Evolutionary conservation across 208 protist genomes (phyloP).

Genomic region (Borovskyia barvae): DNA sequence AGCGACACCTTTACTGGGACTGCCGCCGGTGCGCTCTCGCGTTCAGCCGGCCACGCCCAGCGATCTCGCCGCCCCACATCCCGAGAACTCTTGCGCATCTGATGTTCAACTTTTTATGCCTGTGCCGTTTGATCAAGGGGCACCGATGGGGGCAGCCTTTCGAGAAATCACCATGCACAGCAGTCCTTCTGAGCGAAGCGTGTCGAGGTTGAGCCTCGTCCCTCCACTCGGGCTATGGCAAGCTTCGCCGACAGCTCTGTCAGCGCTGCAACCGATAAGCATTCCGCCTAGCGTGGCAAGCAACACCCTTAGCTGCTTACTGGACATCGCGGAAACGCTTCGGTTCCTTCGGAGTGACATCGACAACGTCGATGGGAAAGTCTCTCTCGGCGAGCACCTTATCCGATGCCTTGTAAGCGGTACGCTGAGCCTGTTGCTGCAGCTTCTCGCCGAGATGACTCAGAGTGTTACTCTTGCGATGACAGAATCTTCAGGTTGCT

Average conservation of each 20-base stretch:
- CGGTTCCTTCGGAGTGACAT: slow-evolving; percentile 38
- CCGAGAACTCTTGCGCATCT: neutral
- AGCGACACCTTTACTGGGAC: neutral
- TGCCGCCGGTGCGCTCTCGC: neutral
- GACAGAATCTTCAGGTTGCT: too few relatives aligned
- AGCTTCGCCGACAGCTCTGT: slow-evolving; percentile 13
- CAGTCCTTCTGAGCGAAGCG: slow-evolving; percentile 22
- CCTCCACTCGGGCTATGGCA: slow-evolving; percentile 17
- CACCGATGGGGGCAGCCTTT: neutral
- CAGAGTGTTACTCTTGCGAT: slow-evolving; percentile 15
- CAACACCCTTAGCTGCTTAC: slow-evolving; percentile 4
- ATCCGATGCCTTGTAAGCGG: slow-evolving; percentile 17
- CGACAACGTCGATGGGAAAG: slow-evolving; percentile 22
- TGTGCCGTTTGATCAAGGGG: slow-evolving; percentile 11
- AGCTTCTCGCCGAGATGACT: slow-evolving; percentile 6
- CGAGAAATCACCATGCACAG: slow-evolving; percentile 8
- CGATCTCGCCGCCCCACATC: neutral
- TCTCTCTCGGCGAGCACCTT: slow-evolving; percentile 23
- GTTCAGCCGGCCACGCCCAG: neutral
- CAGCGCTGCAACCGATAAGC: slow-evolving; percentile 3
- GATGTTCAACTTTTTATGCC: slow-evolving; percentile 22
- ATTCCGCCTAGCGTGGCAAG: slow-evolving; percentile 2
- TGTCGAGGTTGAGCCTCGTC: slow-evolving; percentile 16
- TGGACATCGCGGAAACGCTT: slow-evolving; percentile 29
- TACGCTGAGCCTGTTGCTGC: slow-evolving; percentile 16